These are phyloP conservation scores for Colletotrichum endophyticum DNA, from an alignment of 2,329 filamentous ascomycete genomes.

Conservation along the genomic window DNA sequence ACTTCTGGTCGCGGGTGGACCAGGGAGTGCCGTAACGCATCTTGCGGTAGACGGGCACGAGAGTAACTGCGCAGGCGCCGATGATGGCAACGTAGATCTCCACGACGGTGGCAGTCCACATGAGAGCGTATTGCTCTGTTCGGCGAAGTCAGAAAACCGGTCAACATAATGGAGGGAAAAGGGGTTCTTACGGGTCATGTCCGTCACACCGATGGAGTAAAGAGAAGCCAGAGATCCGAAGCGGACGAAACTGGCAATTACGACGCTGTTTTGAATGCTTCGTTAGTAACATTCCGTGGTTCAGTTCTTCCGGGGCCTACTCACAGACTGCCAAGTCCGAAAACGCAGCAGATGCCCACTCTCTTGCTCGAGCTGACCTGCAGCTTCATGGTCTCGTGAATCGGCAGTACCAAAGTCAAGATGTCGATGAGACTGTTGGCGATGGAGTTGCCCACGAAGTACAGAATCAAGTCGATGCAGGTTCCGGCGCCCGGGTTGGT, in stretches of 20 bases:
- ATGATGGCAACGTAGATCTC: constrained; percentile 6
- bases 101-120: constrained; percentile 8
- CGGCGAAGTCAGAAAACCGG: neutral
- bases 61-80: neutral
- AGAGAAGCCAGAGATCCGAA: constrained; percentile 2
- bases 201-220: neutral
- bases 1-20: neutral
- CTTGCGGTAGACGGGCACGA: neutral
- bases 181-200: neutral
- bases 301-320: neutral
- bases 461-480: neutral
- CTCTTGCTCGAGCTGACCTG: constrained; percentile 4
- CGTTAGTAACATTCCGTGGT: neutral
- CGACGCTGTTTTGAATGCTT: neutral
- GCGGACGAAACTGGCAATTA: neutral
- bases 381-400: constrained; percentile 2
- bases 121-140: constrained; percentile 2
- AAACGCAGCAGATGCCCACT: constrained; percentile 3
- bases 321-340: neutral
- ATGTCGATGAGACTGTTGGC: constrained; percentile 6
- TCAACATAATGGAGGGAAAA: neutral
- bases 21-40: constrained; percentile 4
- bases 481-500: neutral
- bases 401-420: neutral
- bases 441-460: constrained; percentile 1